phyloP scores from a whole-genome alignment of 768 basidiomycete species.

The Podaxis rugospora region DNA sequence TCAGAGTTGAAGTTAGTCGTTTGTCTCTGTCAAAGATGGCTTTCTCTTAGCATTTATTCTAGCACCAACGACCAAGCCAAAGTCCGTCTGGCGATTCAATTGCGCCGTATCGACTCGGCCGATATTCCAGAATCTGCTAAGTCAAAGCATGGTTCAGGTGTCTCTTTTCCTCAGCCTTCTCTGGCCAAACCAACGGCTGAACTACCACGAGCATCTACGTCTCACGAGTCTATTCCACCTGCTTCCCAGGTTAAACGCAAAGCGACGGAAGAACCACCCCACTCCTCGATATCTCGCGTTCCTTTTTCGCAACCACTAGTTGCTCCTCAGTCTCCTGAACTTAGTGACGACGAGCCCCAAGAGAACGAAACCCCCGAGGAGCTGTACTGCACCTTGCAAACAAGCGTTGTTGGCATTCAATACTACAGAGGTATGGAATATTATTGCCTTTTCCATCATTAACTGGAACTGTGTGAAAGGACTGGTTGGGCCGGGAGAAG shows the following conservation, averaged over 20 bases:
- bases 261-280: not conserved
- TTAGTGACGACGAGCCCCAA: conserved; percentile 32
- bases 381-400: conserved; percentile 52
- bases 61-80: conserved; percentile 62
- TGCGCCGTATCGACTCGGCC: conserved; percentile 46
- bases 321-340: conserved; percentile 20
- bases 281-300: not conserved
- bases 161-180: conserved; percentile 7
- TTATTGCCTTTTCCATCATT: conserved; percentile 1
- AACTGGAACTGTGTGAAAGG: conserved; percentile 36
- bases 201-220: not conserved
- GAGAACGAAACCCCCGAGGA: conserved; percentile 60
- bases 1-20: conserved; percentile 41
- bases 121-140: conserved; percentile 52
- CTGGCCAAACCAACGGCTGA: conserved; percentile 9
- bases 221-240: not conserved
- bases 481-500: conserved; percentile 74
- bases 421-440: conserved; percentile 61
- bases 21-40: not conserved
- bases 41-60: not conserved
- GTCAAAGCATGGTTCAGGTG: conserved; percentile 4
- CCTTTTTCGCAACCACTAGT: not conserved
- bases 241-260: conserved; percentile 12
- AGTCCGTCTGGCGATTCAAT: conserved; percentile 53
- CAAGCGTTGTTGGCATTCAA: conserved; percentile 78